A percentile compares a stretch with the other conserved stretches of the same genome.
Evolutionary conservation across 352 stramenopile genomes (phyloP).

Genomic region (Pythium scleroteichum): DNA sequence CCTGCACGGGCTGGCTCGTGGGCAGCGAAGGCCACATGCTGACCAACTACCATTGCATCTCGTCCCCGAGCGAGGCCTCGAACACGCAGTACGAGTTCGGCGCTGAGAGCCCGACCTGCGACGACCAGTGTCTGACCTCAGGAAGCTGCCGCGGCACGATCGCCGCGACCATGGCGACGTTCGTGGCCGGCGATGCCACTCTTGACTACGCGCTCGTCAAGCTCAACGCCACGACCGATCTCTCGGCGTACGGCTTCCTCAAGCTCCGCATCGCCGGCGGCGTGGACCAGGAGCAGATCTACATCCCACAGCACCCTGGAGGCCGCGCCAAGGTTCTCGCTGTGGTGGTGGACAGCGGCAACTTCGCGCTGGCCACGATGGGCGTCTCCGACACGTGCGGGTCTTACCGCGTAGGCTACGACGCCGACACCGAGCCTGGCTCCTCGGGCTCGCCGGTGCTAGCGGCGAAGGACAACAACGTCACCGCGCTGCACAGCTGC

Average conservation of each 20-base stretch:
- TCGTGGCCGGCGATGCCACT: constrained; percentile 24
- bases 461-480: constrained; percentile 38
- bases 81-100: constrained; percentile 39
- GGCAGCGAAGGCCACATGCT: constrained; percentile 45
- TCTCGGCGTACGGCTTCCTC: constrained; percentile 37
- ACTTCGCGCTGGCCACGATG: constrained; percentile 24
- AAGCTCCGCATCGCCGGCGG: constrained; percentile 32
- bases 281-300: constrained; percentile 39
- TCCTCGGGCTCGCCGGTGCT: constrained; percentile 53
- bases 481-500: constrained; percentile 55
- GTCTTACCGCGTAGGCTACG: constrained; percentile 40
- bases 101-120: constrained; percentile 38
- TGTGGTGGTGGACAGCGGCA: constrained; percentile 28
- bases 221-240: constrained; percentile 28
- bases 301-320: constrained; percentile 47
- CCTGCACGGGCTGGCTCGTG: constrained; percentile 48
- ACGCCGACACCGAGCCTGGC: constrained; percentile 40
- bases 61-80: constrained; percentile 15
- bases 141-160: constrained; percentile 29
- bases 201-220: constrained; percentile 55
- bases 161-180: constrained; percentile 31
- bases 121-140: constrained; percentile 23
- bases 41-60: constrained; percentile 61
- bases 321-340: constrained; percentile 41
- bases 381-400: constrained; percentile 34